phyloP scores from a whole-genome alignment of 768 basidiomycete genomes.

The Trametes gibbosa region DNA sequence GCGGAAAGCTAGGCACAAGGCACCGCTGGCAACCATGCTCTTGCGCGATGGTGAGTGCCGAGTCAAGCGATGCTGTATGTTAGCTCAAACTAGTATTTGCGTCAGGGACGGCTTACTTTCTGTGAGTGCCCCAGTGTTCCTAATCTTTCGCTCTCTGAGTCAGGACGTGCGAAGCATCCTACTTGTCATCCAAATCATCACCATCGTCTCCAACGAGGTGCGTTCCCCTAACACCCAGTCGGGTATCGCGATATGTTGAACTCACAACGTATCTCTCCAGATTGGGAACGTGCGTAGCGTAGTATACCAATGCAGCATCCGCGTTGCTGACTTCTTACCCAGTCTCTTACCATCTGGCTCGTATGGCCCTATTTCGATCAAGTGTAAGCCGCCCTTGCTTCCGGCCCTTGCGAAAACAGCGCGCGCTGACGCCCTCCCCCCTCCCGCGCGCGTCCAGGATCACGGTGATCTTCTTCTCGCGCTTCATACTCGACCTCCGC shows the following conservation, averaged over 20 bases:
- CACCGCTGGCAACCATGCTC: conserved; percentile 12
- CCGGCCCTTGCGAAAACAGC: too few species aligned
- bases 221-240: background rate
- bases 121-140: background rate
- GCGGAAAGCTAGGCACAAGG: background rate
- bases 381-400: background rate
- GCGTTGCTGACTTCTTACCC: background rate
- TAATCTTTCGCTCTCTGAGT: background rate
- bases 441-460: background rate
- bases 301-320: rapidly evolving
- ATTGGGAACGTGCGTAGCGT: background rate
- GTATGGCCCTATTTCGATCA: conserved; percentile 6
- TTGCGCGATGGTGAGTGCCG: conserved; percentile 10
- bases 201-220: conserved; percentile 1
- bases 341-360: conserved; percentile 1
- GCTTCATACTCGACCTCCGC: conserved; percentile 8
- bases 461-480: conserved; percentile 5
- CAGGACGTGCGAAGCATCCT: background rate
- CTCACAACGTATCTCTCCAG: background rate
- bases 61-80: too few species aligned
- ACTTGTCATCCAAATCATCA: conserved; percentile 1
- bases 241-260: background rate
- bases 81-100: too few species aligned
- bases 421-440: too few species aligned
- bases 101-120: conserved; percentile 14